Base-by-base conservation (phyloP, 164 flowering plant species). In the Dillenia suffruticosa region DNA sequence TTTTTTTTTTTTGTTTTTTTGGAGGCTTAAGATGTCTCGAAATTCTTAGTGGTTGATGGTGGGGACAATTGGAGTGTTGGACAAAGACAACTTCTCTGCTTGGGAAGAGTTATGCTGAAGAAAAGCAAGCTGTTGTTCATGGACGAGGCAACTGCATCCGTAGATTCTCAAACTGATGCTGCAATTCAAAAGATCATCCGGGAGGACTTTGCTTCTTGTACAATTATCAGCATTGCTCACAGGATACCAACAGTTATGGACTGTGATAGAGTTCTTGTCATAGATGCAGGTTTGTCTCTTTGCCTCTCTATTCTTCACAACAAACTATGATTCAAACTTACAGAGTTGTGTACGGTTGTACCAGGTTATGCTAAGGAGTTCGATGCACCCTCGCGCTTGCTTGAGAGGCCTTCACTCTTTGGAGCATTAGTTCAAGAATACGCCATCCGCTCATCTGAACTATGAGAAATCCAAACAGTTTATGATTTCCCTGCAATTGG, bases 41-140 rank as follows among this genome's bases (percentile, higher is more conserved):
- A 32, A 47, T 44, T 51, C 48, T 40, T 44, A 94, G 98, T 95
- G 75, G 89, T 78, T 58, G 99, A 88, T 64, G 81, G 77, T 71
- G 99, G 99, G 19, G 97, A 89, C 45, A 95, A 95, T 58, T 95
- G 99, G 99, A 95, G 99, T 49, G 94, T 93, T 68, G 98, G 98
- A 17, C 94, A 93, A 63, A 87, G 97, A 72, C 98, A 93, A 67
- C 95, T 93, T 65, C 89, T 95, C 0, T 95, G 99, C 65, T 68
- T 95, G 62, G 99, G 92, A 6, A 56, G 99, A 15, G 96, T 95
- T 9, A 88, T 95, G 91, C 74, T 95, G 15, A 95, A 95, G 76
- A 84, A 59, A 46, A 95, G 96, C 80, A 68, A 87, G 32, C 75
- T 95, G 44, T 61, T 95, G 83, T 92, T 95, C 51, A 81, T 95